A percentile compares a stretch with the other conserved stretches of the same genome.
Evolutionary conservation across 108 stramenopile genomes (phyloP).

Genomic region (Licmophora abbreviata): DNA sequence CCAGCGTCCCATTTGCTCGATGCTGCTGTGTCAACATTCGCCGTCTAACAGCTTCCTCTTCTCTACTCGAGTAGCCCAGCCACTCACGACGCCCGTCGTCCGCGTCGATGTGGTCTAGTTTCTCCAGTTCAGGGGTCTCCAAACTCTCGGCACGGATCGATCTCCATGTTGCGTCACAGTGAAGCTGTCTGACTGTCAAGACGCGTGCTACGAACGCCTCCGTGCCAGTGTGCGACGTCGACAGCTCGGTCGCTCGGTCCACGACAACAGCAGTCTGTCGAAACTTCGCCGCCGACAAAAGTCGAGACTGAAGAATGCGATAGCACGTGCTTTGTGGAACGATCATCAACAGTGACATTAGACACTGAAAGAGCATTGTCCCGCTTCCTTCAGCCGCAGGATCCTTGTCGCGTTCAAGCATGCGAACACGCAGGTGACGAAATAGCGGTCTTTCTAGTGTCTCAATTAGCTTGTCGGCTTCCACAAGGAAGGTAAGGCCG

Average conservation of each 20-base stretch:
- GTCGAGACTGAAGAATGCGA: constrained; percentile 56
- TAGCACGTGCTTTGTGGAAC: constrained; percentile 80
- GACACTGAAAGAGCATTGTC: constrained; percentile 69
- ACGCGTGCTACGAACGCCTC: constrained; percentile 56
- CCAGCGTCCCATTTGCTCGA: background rate
- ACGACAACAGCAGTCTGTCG: constrained; percentile 49
- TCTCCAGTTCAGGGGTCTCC: constrained; percentile 12
- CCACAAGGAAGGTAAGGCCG: constrained; percentile 67
- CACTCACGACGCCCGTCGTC: background rate
- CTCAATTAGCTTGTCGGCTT: constrained; percentile 75
- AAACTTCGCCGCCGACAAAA: constrained; percentile 59
- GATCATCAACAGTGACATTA: constrained; percentile 71
- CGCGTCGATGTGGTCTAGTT: background rate
- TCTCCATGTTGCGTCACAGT: constrained; percentile 71
- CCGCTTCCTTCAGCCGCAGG: constrained; percentile 69
- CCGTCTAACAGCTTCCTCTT: background rate
- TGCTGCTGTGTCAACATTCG: background rate
- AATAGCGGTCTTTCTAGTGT: constrained; percentile 79
- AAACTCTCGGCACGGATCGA: constrained; percentile 74
- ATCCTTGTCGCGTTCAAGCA: constrained; percentile 72
- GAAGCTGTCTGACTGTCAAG: constrained; percentile 44
- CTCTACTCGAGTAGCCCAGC: background rate
- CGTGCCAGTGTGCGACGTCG: constrained; percentile 19
- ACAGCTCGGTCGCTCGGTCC: constrained; percentile 1
- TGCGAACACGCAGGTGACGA: constrained; percentile 73